These are phyloP conservation scores for Artemisia tridentata DNA, from an alignment of 129 eudicot species.

Conservation along the genomic window DNA sequence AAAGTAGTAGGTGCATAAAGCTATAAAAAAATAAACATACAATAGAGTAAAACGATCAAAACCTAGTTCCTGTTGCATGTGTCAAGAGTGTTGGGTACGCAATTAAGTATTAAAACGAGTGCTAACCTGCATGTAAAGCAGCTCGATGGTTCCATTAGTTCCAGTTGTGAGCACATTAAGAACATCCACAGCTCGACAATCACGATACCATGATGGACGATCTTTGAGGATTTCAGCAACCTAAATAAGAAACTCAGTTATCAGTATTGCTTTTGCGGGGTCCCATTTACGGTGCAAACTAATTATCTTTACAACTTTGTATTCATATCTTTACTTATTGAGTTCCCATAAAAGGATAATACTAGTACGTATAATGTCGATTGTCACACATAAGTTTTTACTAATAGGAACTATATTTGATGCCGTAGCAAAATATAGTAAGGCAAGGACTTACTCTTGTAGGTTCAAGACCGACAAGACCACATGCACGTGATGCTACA, in stretches of 20 bases:
- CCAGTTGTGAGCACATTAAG: constrained; percentile 77
- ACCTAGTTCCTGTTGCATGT: neutral
- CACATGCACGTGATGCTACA: constrained; percentile 97
- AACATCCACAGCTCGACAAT: constrained; percentile 87
- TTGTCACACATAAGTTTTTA: neutral
- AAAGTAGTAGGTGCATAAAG: constrained; percentile 88
- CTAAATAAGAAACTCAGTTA: constrained; percentile 31
- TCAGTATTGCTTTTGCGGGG: too few relatives aligned
- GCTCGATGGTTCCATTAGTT: constrained; percentile 86
- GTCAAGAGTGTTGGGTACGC: neutral
- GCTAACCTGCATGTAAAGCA: constrained; percentile 84
- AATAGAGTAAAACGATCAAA: constrained; percentile 23
- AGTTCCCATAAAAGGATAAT: neutral
- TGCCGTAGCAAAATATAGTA: neutral
- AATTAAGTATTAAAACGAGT: neutral
- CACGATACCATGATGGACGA: constrained; percentile 93
- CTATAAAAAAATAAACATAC: constrained; percentile 32
- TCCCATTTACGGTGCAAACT: too few relatives aligned
- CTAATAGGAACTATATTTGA: too few relatives aligned
- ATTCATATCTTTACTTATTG: neutral
- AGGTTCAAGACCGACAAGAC: constrained; percentile 91
- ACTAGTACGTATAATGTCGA: neutral
- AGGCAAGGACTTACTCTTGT: constrained; percentile 58
- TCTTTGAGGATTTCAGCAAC: constrained; percentile 92
- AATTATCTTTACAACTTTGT: neutral